A percentile compares a stretch with the other conserved stretches of the same genome.
Evolutionary conservation across 2,329 filamentous ascomycete species (phyloP).

Genomic region (Fusarium duplospermum): DNA sequence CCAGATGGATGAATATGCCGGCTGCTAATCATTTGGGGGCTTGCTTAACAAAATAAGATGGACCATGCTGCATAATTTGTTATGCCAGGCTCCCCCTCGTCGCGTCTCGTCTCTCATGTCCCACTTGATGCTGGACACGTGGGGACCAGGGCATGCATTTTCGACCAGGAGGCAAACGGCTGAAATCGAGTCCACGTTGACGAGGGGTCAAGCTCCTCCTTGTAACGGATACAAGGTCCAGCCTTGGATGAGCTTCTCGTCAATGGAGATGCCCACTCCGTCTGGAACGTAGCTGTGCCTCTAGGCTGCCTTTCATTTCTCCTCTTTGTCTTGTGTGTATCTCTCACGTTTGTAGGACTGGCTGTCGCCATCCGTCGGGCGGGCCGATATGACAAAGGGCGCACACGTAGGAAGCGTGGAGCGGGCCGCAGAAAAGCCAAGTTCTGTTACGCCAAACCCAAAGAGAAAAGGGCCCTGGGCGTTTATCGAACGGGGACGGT

Average conservation of each 20-base stretch:
- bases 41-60: conserved; percentile 13
- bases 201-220: background rate
- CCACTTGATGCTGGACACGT: conserved; percentile 39
- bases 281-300: background rate
- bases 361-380: background rate
- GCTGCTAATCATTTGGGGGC: background rate
- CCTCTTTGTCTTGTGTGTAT: background rate
- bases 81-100: background rate
- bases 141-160: conserved; percentile 7
- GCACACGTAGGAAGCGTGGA: conserved; percentile 7
- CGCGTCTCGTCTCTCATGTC: background rate
- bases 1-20: background rate
- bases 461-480: background rate
- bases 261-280: background rate
- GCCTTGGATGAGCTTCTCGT: background rate
- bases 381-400: conserved; percentile 3
- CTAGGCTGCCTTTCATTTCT: background rate
- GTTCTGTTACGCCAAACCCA: conserved; percentile 1
- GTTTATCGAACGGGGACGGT: background rate
- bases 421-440: conserved; percentile 29
- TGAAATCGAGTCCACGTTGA: conserved; percentile 5
- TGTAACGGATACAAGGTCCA: background rate
- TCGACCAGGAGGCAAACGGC: background rate
- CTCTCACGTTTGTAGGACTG: background rate
- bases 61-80: conserved; percentile 22